Conservation (phyloP, 2,329 filamentous ascomycete species). For the Penicillium frequentans region DNA sequence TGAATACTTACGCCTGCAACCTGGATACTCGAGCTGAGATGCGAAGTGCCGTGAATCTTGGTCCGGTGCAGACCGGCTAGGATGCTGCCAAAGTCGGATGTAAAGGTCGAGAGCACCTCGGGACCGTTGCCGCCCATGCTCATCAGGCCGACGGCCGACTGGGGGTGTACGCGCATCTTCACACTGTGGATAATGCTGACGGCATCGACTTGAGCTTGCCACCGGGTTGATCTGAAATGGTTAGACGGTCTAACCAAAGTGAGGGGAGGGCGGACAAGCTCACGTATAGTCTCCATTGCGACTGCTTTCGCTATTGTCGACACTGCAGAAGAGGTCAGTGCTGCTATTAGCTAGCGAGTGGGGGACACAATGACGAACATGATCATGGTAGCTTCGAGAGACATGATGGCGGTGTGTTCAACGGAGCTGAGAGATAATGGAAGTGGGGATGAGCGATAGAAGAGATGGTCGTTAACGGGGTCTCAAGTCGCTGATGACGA, state of each 20-base stretch:
- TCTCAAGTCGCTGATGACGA: conserved; percentile 27
- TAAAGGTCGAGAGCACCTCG: conserved; percentile 93
- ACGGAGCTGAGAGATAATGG: conserved; percentile 7
- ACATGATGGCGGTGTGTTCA: conserved; percentile 68
- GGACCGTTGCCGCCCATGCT: conserved; percentile 98
- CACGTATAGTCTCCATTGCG: conserved; percentile 88
- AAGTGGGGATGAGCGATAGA: conserved; percentile 11
- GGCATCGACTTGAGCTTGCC: conserved; percentile 93
- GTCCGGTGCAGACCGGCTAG: conserved; percentile 88
- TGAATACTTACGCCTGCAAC: conserved; percentile 75
- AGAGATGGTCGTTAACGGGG: conserved; percentile 3
- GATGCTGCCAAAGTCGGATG: conserved; percentile 93
- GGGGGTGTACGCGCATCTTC: conserved; percentile 92
- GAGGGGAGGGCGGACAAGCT: conserved; percentile 15
- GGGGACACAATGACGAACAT: conserved; percentile 52
- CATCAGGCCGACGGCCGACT: conserved; percentile 97
- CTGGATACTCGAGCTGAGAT: conserved; percentile 91
- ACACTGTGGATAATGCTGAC: conserved; percentile 93
- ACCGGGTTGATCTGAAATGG: conserved; percentile 76
- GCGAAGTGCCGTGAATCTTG: conserved; percentile 85
- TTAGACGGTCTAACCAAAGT: conserved; percentile 7
- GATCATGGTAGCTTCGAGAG: conserved; percentile 98
- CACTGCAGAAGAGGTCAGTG: conserved; percentile 49
- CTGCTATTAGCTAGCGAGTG: neutral
- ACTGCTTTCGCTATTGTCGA: conserved; percentile 98